Base-by-base conservation (phyloP, 202 grass and related monocot genomes). In the Carex sylvatica region DNA sequence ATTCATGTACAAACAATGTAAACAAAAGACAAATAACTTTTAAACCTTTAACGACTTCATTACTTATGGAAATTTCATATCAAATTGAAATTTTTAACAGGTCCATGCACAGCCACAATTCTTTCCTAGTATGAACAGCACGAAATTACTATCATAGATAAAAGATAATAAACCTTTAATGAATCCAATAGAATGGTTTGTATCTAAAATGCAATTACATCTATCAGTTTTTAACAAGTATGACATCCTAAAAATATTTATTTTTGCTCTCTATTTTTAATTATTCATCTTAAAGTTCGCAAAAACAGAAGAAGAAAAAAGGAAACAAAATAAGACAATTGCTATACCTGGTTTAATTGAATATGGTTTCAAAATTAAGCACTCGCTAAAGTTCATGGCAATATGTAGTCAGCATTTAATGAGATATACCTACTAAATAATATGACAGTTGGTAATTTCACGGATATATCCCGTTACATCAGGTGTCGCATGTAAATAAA, bases 371-470 rank as follows among this genome's bases (percentile, higher is more conserved):
- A 54, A 74, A 52, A 28, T 54, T 40, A 74, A 30, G 47, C 54
- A 15, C 46, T 53, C 47, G 14, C 22, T 74, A 52, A 53, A 52
- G 46, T 74, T 53, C 13, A 52, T 74, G 5, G 71, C 22, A 74
- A 53, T 22, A 71, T 54, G 71, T 53, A 74, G 70, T 53, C 47
- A 54, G 24, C 70, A 54, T 74, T 74, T 54, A 74, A 73, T 28
- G 44, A 74, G 13, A 22, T 54, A 54, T 46, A 74, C 11, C 70
- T 28, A 47, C 5, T 53, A 53, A 14, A 53, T 74, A 74, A 54
- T 53, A 52, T 53, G 38, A 18, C 51, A 76, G 7, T 76, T 56
- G 26, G 24, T 14, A 74, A 20, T 74, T 35, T n/a, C 51, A 76
- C 7, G 11, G 56, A 56, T 56, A 76, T 51, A 2, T 76, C 15